Base-by-base conservation (phyloP, 2,329 filamentous ascomycete species). In the Pyrenochaeta sp. region DNA sequence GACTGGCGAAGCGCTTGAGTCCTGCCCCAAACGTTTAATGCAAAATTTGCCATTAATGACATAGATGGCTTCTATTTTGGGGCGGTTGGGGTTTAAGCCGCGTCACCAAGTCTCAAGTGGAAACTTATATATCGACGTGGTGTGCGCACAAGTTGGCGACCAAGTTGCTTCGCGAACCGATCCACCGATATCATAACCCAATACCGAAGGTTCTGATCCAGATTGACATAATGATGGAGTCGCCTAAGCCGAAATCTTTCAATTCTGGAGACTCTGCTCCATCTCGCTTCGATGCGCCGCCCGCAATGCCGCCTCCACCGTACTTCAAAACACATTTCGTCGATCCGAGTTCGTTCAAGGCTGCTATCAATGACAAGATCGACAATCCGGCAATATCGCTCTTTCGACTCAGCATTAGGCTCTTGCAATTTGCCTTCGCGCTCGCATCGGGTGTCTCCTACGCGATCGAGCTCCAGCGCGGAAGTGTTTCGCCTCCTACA, bases 391-490 rank as follows among this genome's bases (percentile, higher is more conserved):
- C 51, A 7, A 41, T 51, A 2, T 55, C 49, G 3, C 49, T 64
- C 6, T 64, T 63, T 26, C 41, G 53, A 6, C 37, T 64, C 15
- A 55, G 44, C 8, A 34, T 58, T 15, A 55, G 51, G 11, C 14
- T 63, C 15, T 41, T 63, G n/a, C 51, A 64, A 34, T 36, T 63
- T 26, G 42, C 47, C 7, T 63, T 64, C 32, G 55, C 54, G 4
- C 27, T 64, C 10, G 54, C 54, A 8, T 53, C 61, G n/a, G 58
- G 61, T 18, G 59, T 58, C 18, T 60, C 49, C 6, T 61, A 64
- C 40, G 58, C 53, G 24, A 41, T 60, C 21, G 61, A 63, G 27
- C 29, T 63, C 20, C 35, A 45, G 19, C 24, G 44, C 20, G 27
- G 43, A 8, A 46, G 43, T 11, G 35, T 36, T 23, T 24, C 35